Evolutionary conservation across 1,284 basidiomycete species (phyloP), one percentile per base, ranked within the genome.

Genomic region (Schizophyllum commune): DNA sequence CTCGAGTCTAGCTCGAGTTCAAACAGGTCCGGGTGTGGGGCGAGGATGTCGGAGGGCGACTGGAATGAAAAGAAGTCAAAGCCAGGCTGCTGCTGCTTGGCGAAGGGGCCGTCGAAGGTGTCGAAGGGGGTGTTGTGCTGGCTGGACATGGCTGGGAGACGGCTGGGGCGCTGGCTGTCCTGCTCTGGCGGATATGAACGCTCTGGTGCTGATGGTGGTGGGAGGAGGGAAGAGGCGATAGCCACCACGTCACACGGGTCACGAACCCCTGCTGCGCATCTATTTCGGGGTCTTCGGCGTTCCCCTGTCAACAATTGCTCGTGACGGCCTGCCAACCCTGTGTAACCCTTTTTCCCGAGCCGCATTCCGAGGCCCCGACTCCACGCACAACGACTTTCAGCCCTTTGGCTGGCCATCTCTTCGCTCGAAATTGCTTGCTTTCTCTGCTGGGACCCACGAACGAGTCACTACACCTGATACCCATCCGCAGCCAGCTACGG

Each of bases 1-100:
- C 80, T 82, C 47, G 78, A 78, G 75, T 92, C 90, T 70, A 92
- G 81, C 73, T 92, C 90, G 59, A 83, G 81, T 69, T 91, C 90
- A 75, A 91, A 91, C 64, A 85, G 80, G 79, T 91, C 89, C 64
- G 88, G 86, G 71, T 87, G 83, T 58, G 88, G 88, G 56, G 85
- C 85, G 67, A 84, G 77, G 72, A 89, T 78, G 75, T 88, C 86
- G 66, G 81, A 78, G 66, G 84, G 77, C 61, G 82, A 77, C 69
- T 81, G 80, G 78, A 86, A 88, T 68, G 84, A 85, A 72, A 83
- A 79, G 75, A 87, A 84, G 74, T 87, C 86, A 72, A 86, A 75
- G 72, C 75, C 75, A 57, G 72, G 64, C 34, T 72, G 71, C 64
- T 75, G 70, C 64, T 75, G 53, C 66, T 62, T 66, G 65, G 20